phyloP scores from a whole-genome alignment of 176 grass and related monocot genomes.

The Panicum miliaceum region DNA sequence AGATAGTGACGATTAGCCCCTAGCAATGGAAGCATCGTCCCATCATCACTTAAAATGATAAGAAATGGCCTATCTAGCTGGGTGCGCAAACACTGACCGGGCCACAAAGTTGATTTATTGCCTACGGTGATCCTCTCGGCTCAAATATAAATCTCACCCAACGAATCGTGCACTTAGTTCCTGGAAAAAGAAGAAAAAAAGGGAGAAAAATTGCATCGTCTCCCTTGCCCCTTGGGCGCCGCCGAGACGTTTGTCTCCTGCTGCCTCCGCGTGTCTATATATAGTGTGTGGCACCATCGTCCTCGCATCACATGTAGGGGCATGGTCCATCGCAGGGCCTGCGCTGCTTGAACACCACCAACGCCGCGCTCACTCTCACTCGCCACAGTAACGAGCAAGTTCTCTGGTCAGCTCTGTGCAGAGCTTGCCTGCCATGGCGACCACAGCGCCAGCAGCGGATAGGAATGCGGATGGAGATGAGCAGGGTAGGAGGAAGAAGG shows the following conservation, averaged over 20 bases:
- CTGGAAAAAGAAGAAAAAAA: not conserved
- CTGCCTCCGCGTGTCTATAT: constrained; percentile 26
- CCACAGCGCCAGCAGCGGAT: not conserved
- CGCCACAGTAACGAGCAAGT: not conserved
- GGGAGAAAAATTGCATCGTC: not conserved
- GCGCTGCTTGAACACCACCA: not conserved
- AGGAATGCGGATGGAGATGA: constrained; percentile 34
- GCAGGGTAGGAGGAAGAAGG: constrained; percentile 49
- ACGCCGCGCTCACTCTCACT: not conserved
- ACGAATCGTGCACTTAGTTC: not conserved
- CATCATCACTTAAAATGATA: not conserved
- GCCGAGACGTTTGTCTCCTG: not conserved
- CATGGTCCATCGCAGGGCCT: not conserved
- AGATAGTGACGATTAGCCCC: not conserved
- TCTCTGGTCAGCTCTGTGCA: not conserved
- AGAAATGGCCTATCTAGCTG: not conserved
- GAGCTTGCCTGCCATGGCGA: constrained; percentile 26
- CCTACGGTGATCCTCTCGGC: not conserved
- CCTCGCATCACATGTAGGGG: constrained; percentile 19
- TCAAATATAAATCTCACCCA: not conserved
- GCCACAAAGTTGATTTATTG: not conserved
- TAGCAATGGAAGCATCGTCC: not conserved
- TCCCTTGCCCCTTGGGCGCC: not conserved
- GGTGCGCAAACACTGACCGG: not conserved
- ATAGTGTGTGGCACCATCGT: constrained; percentile 21